phyloP scores from a whole-genome alignment of 2,329 filamentous ascomycete genomes.

The Cercospora sesami region DNA sequence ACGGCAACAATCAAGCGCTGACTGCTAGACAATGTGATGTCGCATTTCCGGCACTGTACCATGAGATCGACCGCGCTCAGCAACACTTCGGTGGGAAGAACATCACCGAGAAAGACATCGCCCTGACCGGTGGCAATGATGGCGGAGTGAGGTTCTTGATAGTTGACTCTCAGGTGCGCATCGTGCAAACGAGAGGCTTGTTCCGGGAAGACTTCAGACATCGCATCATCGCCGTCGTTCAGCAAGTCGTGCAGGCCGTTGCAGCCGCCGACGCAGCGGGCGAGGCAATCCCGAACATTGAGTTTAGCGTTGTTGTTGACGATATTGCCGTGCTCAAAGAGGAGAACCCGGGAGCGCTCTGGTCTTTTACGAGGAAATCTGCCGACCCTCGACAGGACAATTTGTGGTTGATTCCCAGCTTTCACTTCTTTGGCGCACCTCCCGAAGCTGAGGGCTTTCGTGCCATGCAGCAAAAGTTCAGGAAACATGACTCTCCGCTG shows the following conservation, averaged over 20 bases:
- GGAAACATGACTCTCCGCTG: constrained; percentile 28
- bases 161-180: constrained; percentile 25
- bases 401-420: constrained; percentile 27
- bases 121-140: constrained; percentile 43
- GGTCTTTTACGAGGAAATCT: constrained; percentile 22
- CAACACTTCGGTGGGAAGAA: constrained; percentile 11
- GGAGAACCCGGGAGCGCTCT: constrained; percentile 17
- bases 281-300: constrained; percentile 26
- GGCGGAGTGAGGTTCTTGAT: constrained; percentile 27
- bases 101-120: constrained; percentile 19
- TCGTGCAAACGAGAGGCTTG: constrained; percentile 23
- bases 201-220: constrained; percentile 30
- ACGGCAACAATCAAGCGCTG: constrained; percentile 35
- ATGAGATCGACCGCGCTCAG: constrained; percentile 36
- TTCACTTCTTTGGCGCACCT: constrained; percentile 27
- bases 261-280: constrained; percentile 23
- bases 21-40: constrained; percentile 34
- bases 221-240: constrained; percentile 37
- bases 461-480: constrained; percentile 23
- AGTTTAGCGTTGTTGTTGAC: constrained; percentile 27
- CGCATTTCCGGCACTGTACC: constrained; percentile 38
- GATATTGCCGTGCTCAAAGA: constrained; percentile 22
- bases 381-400: constrained; percentile 27
- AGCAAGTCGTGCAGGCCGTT: constrained; percentile 23
- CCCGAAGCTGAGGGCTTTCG: constrained; percentile 27